Evolutionary conservation across 2,329 filamentous ascomycete species (phyloP).

Genomic region (Capronia coronata): DNA sequence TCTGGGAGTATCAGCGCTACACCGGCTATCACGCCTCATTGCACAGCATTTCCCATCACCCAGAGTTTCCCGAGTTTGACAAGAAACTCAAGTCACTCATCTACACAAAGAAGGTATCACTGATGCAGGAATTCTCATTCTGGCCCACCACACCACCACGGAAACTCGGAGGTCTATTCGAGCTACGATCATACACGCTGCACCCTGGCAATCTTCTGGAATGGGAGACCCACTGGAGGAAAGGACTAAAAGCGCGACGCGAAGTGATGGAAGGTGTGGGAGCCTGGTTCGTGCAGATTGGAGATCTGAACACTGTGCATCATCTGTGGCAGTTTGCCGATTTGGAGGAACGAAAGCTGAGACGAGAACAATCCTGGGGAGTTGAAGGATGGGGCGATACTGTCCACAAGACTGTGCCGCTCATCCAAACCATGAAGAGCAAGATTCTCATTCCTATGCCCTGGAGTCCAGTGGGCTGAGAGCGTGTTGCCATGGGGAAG

Average conservation of each 20-base stretch:
- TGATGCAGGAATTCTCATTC: conserved; percentile 99
- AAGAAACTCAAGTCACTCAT: conserved; percentile 79
- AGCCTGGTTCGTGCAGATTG: conserved; percentile 98
- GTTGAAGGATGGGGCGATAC: conserved; percentile 95
- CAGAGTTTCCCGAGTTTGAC: conserved; percentile 79
- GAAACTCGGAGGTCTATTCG: conserved; percentile 84
- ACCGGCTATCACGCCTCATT: conserved; percentile 90
- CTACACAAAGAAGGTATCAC: conserved; percentile 72
- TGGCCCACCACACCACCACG: conserved; percentile 94
- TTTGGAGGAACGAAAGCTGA: conserved; percentile 81
- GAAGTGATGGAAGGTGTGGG: conserved; percentile 99
- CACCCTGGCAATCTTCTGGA: conserved; percentile 93
- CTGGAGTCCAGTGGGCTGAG: conserved; percentile 83
- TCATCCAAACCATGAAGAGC: conserved; percentile 96
- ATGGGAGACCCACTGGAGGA: conserved; percentile 98
- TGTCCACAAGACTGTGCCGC: conserved; percentile 94
- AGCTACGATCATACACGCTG: conserved; percentile 91
- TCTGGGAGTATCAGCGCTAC: conserved; percentile 99
- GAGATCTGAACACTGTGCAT: conserved; percentile 94
- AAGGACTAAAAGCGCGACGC: conserved; percentile 78
- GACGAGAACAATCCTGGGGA: conserved; percentile 90
- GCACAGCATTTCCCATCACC: conserved; percentile 73
- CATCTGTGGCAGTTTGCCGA: conserved; percentile 99
- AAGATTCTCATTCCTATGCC: conserved; percentile 88
- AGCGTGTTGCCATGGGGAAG: neutral